A percentile compares a stretch with the other conserved stretches of the same genome.
Evolutionary conservation across 345 rosid species (phyloP).

Genomic region (Eucalyptus virginea): DNA sequence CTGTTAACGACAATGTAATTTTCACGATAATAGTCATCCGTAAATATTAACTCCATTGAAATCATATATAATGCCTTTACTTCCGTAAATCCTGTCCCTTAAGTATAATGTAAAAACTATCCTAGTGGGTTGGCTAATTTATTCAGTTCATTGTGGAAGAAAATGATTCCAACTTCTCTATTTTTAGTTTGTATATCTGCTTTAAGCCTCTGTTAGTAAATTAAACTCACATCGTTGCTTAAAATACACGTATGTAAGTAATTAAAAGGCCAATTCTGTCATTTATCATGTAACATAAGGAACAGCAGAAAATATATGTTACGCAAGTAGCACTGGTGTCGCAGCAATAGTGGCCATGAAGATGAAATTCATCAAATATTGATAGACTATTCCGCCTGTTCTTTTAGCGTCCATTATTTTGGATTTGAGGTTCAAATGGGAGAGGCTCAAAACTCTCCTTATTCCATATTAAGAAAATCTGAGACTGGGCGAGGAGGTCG

Average conservation of each 20-base stretch:
- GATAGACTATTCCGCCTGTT: neutral
- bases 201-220: neutral
- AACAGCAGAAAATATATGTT: neutral
- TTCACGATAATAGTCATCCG: neutral
- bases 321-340: neutral
- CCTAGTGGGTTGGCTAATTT: neutral
- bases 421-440: neutral
- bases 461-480: too few species aligned
- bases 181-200: rapidly evolving
- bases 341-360: too few species aligned
- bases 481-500: neutral
- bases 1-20: neutral
- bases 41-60: neutral
- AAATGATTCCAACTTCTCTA: neutral
- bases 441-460: neutral
- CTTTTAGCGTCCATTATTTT: rapidly evolving
- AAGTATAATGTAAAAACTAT: neutral
- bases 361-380: neutral
- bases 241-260: too few species aligned
- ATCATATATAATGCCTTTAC: neutral
- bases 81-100: neutral
- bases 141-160: neutral
- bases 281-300: too few species aligned
- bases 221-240: too few species aligned
- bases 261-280: neutral